These are phyloP conservation scores for Colletotrichum plurivorum DNA, from an alignment of 2,329 filamentous ascomycete genomes.

Conservation along the genomic window DNA sequence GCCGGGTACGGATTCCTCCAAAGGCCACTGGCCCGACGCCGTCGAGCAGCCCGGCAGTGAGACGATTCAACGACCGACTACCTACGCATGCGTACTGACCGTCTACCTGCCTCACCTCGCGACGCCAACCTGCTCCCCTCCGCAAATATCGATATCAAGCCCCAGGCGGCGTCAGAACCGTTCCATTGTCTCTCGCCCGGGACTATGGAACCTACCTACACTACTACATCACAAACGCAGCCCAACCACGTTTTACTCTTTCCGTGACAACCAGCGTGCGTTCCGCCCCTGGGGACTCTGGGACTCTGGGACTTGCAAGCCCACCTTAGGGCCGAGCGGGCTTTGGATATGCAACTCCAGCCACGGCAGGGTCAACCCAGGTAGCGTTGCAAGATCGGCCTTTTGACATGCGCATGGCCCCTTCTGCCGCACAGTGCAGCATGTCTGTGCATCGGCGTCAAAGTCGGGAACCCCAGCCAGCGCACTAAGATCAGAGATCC, in stretches of 20 bases:
- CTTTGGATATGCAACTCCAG: constrained; percentile 9
- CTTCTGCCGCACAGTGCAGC: constrained; percentile 40
- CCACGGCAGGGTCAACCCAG: constrained; percentile 29
- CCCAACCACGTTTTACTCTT: too few species aligned
- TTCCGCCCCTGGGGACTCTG: too few species aligned
- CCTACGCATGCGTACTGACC: too few species aligned
- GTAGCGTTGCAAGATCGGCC: constrained; percentile 41
- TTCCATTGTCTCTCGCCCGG: background rate
- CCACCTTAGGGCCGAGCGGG: constrained; percentile 10
- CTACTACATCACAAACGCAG: too few species aligned
- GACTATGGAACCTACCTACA: too few species aligned
- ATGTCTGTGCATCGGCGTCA: constrained; percentile 37
- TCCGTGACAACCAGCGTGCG: too few species aligned
- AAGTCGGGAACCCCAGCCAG: constrained; percentile 34
- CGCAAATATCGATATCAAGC: too few species aligned
- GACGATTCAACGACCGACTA: background rate
- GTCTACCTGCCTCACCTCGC: too few species aligned
- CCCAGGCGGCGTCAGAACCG: background rate
- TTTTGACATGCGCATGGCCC: constrained; percentile 40
- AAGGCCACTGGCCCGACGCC: background rate
- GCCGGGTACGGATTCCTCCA: constrained; percentile 27
- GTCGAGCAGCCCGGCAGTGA: constrained; percentile 4
- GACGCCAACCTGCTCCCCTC: too few species aligned
- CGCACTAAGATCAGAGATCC: constrained; percentile 37
- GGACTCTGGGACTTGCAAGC: constrained; percentile 5